Evolutionary conservation across 495 filamentous ascomycete species (phyloP).

Genomic region (Penicillium herquei): DNA sequence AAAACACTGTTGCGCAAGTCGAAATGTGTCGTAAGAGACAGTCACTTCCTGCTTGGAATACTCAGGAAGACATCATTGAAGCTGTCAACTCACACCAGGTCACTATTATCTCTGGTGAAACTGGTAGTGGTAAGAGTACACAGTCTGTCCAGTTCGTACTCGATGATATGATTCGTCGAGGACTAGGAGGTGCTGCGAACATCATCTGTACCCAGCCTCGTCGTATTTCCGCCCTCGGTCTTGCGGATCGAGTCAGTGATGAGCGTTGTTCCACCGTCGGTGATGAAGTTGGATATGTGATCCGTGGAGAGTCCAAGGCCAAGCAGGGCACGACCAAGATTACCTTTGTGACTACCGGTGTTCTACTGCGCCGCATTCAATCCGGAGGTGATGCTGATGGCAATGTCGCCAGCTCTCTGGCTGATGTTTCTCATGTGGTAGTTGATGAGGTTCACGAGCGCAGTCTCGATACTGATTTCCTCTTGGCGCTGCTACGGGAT

Average conservation of each 20-base stretch:
- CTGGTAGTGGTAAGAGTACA: constrained; percentile 94
- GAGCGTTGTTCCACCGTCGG: constrained; percentile 82
- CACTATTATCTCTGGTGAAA: constrained; percentile 95
- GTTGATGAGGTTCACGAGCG: constrained; percentile 98
- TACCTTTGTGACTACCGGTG: constrained; percentile 95
- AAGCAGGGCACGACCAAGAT: constrained; percentile 73
- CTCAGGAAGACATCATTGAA: constrained; percentile 69
- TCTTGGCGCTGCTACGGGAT: constrained; percentile 83
- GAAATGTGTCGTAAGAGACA: constrained; percentile 68
- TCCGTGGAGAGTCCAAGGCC: constrained; percentile 82
- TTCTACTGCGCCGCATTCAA: constrained; percentile 85
- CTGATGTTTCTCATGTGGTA: constrained; percentile 90
- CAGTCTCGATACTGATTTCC: constrained; percentile 91
- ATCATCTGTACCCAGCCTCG: constrained; percentile 96
- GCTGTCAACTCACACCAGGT: constrained; percentile 76
- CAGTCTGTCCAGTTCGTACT: constrained; percentile 95
- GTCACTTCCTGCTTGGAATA: constrained; percentile 83
- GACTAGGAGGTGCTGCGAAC: constrained; percentile 75
- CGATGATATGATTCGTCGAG: constrained; percentile 79
- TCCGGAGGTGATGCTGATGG: constrained; percentile 74
- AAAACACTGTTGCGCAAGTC: constrained; percentile 57
- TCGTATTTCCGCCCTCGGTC: constrained; percentile 87
- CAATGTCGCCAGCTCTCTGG: constrained; percentile 74
- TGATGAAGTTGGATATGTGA: constrained; percentile 90
- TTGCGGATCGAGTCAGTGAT: constrained; percentile 92